These are phyloP conservation scores for Beauveria brongniartii DNA, from an alignment of 2,329 filamentous ascomycete species.

Conservation along the genomic window DNA sequence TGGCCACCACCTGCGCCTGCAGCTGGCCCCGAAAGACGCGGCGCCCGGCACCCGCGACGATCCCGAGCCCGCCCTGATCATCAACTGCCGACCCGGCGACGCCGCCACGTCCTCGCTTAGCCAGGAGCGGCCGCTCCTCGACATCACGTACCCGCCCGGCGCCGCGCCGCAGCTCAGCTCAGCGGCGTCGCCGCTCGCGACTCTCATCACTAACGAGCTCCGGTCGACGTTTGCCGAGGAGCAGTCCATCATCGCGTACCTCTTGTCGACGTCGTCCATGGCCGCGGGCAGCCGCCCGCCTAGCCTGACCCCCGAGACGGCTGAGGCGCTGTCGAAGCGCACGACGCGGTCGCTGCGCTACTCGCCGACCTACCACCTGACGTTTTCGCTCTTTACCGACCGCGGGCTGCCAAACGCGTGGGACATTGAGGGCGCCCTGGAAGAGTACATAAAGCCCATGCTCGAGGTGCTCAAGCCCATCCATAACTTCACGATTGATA, in stretches of 20 bases:
- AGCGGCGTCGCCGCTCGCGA: slow-evolving; percentile 64
- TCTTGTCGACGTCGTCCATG: slow-evolving; percentile 53
- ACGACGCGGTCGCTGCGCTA: slow-evolving; percentile 84
- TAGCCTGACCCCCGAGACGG: slow-evolving; percentile 40
- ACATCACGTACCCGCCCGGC: slow-evolving; percentile 67
- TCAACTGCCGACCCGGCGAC: slow-evolving; percentile 61
- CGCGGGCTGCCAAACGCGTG: slow-evolving; percentile 72
- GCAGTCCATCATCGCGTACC: slow-evolving; percentile 72
- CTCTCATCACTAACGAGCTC: slow-evolving; percentile 71
- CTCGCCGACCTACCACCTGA: slow-evolving; percentile 87
- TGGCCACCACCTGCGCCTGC: slow-evolving; percentile 64
- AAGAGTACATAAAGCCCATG: slow-evolving; percentile 73
- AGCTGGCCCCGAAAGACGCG: slow-evolving; percentile 24
- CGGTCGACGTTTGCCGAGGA: slow-evolving; percentile 78
- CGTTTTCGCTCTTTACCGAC: slow-evolving; percentile 88
- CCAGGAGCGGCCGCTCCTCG: slow-evolving; percentile 61
- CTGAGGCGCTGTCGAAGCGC: slow-evolving; percentile 55
- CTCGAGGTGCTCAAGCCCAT: slow-evolving; percentile 72
- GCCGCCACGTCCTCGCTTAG: slow-evolving; percentile 56
- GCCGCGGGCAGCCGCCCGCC: slow-evolving; percentile 39
- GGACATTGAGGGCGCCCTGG: slow-evolving; percentile 79
- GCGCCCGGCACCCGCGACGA: slow-evolving; percentile 28
- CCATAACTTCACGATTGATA: slow-evolving; percentile 93
- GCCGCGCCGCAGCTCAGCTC: slow-evolving; percentile 59
- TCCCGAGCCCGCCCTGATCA: slow-evolving; percentile 53